Evolutionary conservation across 2,329 filamentous ascomycete genomes (phyloP).

Genomic region (Clonostachys rosea): DNA sequence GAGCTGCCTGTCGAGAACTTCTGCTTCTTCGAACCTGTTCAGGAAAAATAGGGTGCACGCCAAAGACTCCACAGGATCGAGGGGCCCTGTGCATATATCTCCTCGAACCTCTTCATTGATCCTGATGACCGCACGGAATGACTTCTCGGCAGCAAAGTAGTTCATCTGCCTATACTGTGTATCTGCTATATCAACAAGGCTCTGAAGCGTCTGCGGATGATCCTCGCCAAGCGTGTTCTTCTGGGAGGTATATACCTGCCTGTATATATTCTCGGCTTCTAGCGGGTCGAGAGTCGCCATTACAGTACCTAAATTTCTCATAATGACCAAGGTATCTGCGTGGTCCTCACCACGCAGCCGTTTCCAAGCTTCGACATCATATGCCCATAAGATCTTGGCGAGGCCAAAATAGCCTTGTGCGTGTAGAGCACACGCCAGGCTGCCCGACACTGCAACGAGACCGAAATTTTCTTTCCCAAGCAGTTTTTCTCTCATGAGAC

Average conservation of each 20-base stretch:
- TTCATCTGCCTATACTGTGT: neutral
- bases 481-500: no score
- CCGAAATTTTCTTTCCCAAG: no score
- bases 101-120: no score
- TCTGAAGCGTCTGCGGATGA: neutral
- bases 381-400: no score
- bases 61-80: no score
- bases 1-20: no score
- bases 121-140: neutral
- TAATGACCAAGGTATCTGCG: neutral
- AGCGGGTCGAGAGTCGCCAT: neutral
- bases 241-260: neutral
- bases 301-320: neutral
- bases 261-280: neutral
- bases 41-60: no score
- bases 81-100: no score
- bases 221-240: neutral
- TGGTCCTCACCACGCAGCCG: neutral
- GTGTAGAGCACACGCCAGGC: no score
- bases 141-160: neutral
- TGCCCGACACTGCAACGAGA: no score
- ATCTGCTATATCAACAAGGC: neutral
- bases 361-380: neutral
- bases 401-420: no score
- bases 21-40: no score